Evolutionary conservation across 768 basidiomycete genomes (phyloP), one percentile per base, ranked within the genome.

Genomic region (Lactarius hatsudake): DNA sequence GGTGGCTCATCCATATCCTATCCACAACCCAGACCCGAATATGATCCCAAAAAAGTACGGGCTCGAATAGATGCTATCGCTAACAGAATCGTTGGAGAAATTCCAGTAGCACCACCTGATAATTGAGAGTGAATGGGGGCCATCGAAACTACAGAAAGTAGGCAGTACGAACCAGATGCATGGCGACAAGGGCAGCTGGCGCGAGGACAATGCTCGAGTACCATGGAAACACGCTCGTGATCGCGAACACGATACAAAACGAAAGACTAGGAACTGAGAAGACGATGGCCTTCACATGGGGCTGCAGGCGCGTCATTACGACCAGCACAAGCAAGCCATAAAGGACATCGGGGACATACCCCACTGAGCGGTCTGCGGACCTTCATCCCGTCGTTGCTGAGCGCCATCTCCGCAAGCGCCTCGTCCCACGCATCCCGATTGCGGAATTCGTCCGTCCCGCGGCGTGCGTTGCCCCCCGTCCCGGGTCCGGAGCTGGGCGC

Each of bases 381-480:
- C 71, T 84, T 83, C 48, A 84, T 77, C 1, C 91, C 93, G 64
- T 89, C 85, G 71, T 90, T 88, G 62, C 84, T 84, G 81, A 89
- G 82, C 0, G 92, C 93, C 18, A 90, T 89, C 73, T 96, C 94
- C 73, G 90, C 87, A 72, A 97, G 75, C 0, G 91, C 95, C 18
- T 88, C 84, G 73, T 88, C 89, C 89, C 91, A 98, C 5, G 93
- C 90, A 3, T 88, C 90, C 28, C 93, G 73, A 67, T 42, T 54
- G 2, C 95, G 94, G 53, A 96, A 79, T 76, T 96, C 93, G n/a
- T 86, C 81, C 1, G 96, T 98, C 96, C 67, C 88, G 81, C 55
- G 96, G 86, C 1, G 94, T 95, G 72, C 94, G 86, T 9, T 89
- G 90, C 59, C 88, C 86, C 12, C 81, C 83, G 71, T 96, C 94